phyloP scores from a whole-genome alignment of 108 stramenopile species.

The Nitzschia palea region DNA sequence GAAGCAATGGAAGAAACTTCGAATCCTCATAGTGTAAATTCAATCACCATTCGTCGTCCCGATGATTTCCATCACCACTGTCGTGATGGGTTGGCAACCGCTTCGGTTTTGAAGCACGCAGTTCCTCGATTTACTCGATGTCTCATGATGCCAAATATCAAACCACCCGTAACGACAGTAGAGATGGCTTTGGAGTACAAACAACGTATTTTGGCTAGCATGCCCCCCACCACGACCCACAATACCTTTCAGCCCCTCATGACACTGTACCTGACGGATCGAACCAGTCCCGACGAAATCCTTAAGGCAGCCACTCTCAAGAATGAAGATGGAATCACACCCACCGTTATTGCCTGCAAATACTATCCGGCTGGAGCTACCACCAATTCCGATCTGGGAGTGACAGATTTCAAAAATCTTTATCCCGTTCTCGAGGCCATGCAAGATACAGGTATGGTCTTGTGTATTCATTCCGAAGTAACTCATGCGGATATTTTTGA shows the following conservation, averaged over 20 bases:
- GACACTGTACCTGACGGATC: constrained; percentile 97
- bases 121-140: constrained; percentile 75
- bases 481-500: constrained; percentile 96
- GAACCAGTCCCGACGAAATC: constrained; percentile 94
- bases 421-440: constrained; percentile 88
- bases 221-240: constrained; percentile 20
- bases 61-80: constrained; percentile 98
- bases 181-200: constrained; percentile 89
- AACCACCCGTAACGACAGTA: constrained; percentile 95
- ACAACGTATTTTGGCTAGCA: constrained; percentile 66
- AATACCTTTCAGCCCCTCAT: constrained; percentile 72
- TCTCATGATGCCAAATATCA: constrained; percentile 97
- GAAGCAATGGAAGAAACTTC: too few relatives aligned
- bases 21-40: too few relatives aligned
- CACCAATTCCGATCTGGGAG: constrained; percentile 96
- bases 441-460: constrained; percentile 91
- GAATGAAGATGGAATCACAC: constrained; percentile 41
- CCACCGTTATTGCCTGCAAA: constrained; percentile 88
- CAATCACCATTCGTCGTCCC: constrained; percentile 37
- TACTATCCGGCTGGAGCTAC: constrained; percentile 99
- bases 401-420: constrained; percentile 85
- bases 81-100: constrained; percentile 76
- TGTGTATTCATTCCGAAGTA: constrained; percentile 98
- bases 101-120: constrained; percentile 64
- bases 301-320: constrained; percentile 57